Percentiles rank a stretch among this genome's conserved stretches.
These are phyloP conservation scores for Globisporangium camurandrum DNA, from an alignment of 352 stramenopile genomes.

Conservation along the genomic window DNA sequence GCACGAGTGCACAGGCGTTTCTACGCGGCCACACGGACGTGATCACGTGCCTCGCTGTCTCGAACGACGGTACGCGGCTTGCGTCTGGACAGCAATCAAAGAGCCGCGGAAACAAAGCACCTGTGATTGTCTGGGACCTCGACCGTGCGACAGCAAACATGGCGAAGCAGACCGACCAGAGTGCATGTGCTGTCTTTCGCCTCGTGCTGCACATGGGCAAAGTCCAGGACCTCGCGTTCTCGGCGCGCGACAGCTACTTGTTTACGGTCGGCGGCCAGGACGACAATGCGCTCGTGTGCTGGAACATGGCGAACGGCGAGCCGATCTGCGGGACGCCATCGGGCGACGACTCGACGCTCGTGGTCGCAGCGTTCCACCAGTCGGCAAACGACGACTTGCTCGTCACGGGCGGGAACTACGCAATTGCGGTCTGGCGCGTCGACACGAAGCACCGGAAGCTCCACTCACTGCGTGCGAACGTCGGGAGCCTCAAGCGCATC, in stretches of 20 bases:
- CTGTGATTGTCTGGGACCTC: constrained; percentile 95
- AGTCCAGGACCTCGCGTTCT: constrained; percentile 92
- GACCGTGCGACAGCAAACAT: constrained; percentile 68
- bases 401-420: constrained; percentile 93
- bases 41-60: constrained; percentile 90
- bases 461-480: constrained; percentile 89
- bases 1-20: constrained; percentile 77
- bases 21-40: constrained; percentile 90
- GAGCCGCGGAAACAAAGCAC: constrained; percentile 91
- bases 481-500: constrained; percentile 92
- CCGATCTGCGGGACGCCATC: constrained; percentile 91
- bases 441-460: constrained; percentile 89
- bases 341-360: constrained; percentile 89
- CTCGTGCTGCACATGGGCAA: constrained; percentile 94
- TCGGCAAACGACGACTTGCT: constrained; percentile 87
- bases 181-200: constrained; percentile 79
- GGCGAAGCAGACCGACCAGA: constrained; percentile 50
- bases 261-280: constrained; percentile 93
- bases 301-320: constrained; percentile 86
- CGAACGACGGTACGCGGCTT: constrained; percentile 84
- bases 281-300: constrained; percentile 96
- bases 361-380: constrained; percentile 82
- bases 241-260: constrained; percentile 79
- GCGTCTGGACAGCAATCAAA: constrained; percentile 89
- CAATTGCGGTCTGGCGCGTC: constrained; percentile 86